Evolutionary conservation across 2,329 filamentous ascomycete species (phyloP).

Genomic region (Tetracladium maxilliforme): DNA sequence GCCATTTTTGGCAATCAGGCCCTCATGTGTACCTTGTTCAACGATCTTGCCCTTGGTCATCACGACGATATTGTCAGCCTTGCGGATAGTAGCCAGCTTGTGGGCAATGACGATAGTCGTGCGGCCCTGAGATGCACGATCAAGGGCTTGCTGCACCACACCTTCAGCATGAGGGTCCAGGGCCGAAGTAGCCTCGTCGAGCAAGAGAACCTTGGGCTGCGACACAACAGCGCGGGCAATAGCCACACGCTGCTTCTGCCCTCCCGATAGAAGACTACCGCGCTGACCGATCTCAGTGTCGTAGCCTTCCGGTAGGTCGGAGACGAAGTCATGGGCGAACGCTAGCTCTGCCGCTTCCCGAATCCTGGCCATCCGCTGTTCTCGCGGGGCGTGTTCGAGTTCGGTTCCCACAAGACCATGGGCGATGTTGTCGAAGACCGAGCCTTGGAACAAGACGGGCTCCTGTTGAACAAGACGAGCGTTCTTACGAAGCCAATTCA

Average conservation of each 20-base stretch:
- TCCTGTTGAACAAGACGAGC: constrained; percentile 47
- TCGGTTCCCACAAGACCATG: constrained; percentile 24
- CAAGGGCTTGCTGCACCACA: constrained; percentile 37
- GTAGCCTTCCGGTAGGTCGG: constrained; percentile 38
- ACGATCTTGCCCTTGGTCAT: constrained; percentile 55
- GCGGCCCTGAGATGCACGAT: constrained; percentile 35
- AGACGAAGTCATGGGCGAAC: constrained; percentile 43
- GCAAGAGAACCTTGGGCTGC: constrained; percentile 46
- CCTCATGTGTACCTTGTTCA: constrained; percentile 64
- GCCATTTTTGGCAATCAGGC: constrained; percentile 45
- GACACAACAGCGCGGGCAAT: constrained; percentile 53
- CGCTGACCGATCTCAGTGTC: constrained; percentile 48
- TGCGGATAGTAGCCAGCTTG: constrained; percentile 55
- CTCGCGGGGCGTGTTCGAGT: constrained; percentile 20
- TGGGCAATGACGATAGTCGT: constrained; percentile 47
- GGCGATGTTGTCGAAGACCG: constrained; percentile 31
- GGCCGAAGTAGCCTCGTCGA: constrained; percentile 52
- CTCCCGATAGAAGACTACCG: constrained; percentile 52
- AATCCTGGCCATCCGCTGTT: constrained; percentile 29
- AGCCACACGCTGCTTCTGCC: constrained; percentile 50
- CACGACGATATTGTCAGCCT: constrained; percentile 68
- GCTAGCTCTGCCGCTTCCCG: constrained; percentile 38
- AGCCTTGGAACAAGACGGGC: constrained; percentile 37
- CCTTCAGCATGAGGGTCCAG: constrained; percentile 23
- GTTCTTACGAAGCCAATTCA: constrained; percentile 9